Conservation (phyloP, 768 basidiomycete genomes). For the Russula ochroleuca region DNA sequence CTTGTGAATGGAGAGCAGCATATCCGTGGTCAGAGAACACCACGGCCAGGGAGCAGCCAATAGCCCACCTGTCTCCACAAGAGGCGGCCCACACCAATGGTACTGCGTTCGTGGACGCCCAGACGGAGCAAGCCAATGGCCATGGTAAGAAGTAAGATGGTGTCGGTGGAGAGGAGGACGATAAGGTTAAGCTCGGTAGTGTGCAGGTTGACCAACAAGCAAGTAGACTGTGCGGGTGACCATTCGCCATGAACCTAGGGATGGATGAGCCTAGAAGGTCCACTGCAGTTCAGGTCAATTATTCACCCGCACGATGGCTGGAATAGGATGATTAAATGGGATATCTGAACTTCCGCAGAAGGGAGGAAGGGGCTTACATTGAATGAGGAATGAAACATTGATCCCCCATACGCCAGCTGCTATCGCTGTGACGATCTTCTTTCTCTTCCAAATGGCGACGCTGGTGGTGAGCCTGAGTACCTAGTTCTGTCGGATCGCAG, state of each 20-base stretch:
- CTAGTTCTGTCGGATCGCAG: not conserved
- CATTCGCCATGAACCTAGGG: not conserved
- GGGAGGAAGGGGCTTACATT: not conserved
- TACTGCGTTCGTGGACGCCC: not conserved
- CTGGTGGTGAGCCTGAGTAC: not conserved
- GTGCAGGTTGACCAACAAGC: not conserved
- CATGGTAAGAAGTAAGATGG: not conserved
- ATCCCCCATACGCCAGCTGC: not conserved
- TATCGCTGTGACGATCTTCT: not conserved
- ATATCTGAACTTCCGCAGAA: not conserved
- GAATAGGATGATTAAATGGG: not conserved
- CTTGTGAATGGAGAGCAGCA: not conserved
- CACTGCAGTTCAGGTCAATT: not conserved
- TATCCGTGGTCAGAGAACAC: not conserved
- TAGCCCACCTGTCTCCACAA: slow-evolving; percentile 2
- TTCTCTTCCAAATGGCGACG: not conserved
- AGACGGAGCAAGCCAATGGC: not conserved
- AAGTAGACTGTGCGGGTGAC: not conserved
- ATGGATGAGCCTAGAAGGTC: not conserved
- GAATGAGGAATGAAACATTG: not conserved
- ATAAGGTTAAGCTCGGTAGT: not conserved
- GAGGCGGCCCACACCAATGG: not conserved
- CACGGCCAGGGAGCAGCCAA: not conserved
- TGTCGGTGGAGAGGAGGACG: not conserved
- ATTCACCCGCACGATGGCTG: not conserved